Percentiles rank a stretch among this genome's conserved stretches.
phyloP scores from a whole-genome alignment of 768 basidiomycete species.

The Collybia sordida region DNA sequence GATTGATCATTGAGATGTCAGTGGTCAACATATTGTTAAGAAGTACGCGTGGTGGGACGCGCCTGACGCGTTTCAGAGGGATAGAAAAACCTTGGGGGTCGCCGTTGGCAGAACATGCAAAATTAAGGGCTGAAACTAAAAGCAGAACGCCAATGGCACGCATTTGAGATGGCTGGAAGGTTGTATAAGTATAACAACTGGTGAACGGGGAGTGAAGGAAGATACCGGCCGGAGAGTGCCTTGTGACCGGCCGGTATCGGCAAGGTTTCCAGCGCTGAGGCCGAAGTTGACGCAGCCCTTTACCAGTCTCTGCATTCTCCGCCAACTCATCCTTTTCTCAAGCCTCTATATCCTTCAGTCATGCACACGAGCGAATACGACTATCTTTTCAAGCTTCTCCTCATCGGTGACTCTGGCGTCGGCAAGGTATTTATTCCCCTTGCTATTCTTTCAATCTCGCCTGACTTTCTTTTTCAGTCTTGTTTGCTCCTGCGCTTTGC shows the following conservation, averaged over 20 bases:
- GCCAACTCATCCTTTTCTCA: slow-evolving; percentile 20
- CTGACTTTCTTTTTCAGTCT: slow-evolving; percentile 51
- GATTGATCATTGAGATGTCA: slow-evolving; percentile 25
- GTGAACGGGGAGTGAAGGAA: too few species aligned
- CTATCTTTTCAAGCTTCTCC: slow-evolving; percentile 93
- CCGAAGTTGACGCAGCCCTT: slow-evolving; percentile 18
- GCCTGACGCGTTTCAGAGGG: slow-evolving; percentile 12
- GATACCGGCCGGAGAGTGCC: slow-evolving; percentile 7
- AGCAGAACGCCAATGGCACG: background rate
- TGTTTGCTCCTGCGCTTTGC: slow-evolving; percentile 90
- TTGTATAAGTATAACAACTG: too few species aligned
- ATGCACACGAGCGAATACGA: slow-evolving; percentile 95
- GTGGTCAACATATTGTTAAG: slow-evolving; percentile 14
- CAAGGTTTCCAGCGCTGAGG: slow-evolving; percentile 19
- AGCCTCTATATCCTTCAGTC: slow-evolving; percentile 17
- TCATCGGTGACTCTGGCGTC: slow-evolving; percentile 95
- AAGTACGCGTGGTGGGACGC: background rate
- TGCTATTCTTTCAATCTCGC: slow-evolving; percentile 20
- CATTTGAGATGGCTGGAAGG: background rate
- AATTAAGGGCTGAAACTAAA: background rate
- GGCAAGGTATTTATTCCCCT: slow-evolving; percentile 65
- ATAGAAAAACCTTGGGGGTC: slow-evolving; percentile 6
- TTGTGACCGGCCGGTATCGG: slow-evolving; percentile 12
- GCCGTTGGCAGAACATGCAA: background rate
- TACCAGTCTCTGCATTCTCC: slow-evolving; percentile 24